Evolutionary conservation across 1,139 yeast species (phyloP), one percentile per base, ranked within the genome.

Genomic region (Candida tropicalis): DNA sequence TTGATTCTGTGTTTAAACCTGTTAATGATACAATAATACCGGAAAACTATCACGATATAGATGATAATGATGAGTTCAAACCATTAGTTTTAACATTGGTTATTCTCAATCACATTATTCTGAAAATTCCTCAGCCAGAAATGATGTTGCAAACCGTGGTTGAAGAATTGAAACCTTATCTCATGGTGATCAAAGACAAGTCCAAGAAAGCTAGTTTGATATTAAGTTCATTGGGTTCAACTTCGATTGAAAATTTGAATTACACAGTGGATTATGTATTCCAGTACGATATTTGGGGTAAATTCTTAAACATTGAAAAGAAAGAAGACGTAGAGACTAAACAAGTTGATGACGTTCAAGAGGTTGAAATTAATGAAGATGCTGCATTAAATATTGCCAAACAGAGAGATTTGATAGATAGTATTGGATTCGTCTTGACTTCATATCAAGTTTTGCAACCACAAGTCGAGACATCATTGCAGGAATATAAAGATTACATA

Each of bases 401-500:
- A 42, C 85, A 86, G 56, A 72, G 88, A 53, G 73, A 77, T 31
- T 63, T 84, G 39, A 73, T 89, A 12, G 79, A 79, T 50, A 79
- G 81, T 50, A 55, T 84, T 26, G 83, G 87, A 0, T 77, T 75
- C 47, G 71, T 87, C 44, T 59, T 73, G 38, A 60, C 59, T 12
- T 61, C 75, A 0, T 59, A 43, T 50, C 49, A 15, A 45, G 38
- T 11, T 57, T 80, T 26, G 70, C 66, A 43, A 12, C 36, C 33
- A 13, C 27, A 13, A 8, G 20, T 11, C 12, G 39, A 42, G 3
- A 62, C 56, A 47, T 50, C 44, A 23, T 55, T 58, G 33, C 34
- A 44, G 11, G 28, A 42, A 1, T 77, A 67, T 58, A 86, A 87
- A 55, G 96, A 89, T 54, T 80, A 80, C 39, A 65, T 90, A 15